Conservation (phyloP, 805 yeast species). For the Saccharomycopsis javanensis region DNA sequence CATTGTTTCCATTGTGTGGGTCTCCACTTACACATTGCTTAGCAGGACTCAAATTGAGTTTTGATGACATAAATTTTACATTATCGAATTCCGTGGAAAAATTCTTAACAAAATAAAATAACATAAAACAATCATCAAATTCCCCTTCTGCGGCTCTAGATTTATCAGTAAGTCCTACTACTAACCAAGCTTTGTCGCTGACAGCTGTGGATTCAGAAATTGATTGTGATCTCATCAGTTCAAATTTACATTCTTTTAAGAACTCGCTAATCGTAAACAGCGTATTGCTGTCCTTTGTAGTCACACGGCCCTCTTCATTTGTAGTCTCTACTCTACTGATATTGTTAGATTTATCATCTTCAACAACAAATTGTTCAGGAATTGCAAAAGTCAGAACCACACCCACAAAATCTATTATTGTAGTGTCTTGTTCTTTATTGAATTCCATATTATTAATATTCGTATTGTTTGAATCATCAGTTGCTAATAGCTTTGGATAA, state of each 20-base stretch:
- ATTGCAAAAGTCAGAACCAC: not conserved
- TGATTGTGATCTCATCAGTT: not conserved
- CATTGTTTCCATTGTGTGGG: not conserved
- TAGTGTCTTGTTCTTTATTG: no score
- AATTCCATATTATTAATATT: no score
- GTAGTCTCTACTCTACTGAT: no score
- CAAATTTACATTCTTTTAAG: not conserved
- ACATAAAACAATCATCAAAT: not conserved
- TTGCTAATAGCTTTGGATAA: not conserved
- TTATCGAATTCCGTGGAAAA: not conserved
- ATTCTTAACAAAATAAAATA: not conserved
- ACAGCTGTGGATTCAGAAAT: not conserved
- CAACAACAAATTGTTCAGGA: not conserved
- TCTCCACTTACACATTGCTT: no score
- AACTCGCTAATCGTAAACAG: slow-evolving; percentile 1
- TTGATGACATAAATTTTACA: not conserved
- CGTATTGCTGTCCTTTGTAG: not conserved
- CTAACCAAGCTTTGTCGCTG: not conserved
- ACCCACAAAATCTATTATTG: not conserved
- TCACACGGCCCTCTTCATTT: not conserved
- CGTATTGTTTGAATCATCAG: not conserved
- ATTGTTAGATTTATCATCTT: no score
- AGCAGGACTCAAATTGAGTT: not conserved
- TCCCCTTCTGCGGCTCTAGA: not conserved
- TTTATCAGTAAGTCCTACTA: not conserved